Percentiles rank a stretch among this genome's conserved stretches.
Evolutionary conservation across 2,329 filamentous ascomycete genomes (phyloP).

Genomic region (Phialemoniopsis sp.): DNA sequence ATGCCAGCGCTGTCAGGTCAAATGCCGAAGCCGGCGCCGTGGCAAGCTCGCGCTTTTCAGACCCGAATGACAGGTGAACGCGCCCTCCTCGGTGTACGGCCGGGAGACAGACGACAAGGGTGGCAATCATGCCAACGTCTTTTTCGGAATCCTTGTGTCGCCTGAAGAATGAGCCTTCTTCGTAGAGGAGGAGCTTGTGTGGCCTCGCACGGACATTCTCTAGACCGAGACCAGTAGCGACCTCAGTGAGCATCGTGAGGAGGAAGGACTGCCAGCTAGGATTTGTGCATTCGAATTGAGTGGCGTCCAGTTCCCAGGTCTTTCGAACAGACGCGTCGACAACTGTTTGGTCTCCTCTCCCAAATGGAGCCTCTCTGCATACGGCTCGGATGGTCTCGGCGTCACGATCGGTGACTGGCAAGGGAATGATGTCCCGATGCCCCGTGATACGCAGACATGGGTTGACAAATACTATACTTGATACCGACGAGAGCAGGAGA

Average conservation of each 20-base stretch:
- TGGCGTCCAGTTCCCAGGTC: constrained; percentile 30
- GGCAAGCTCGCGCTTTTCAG: constrained; percentile 20
- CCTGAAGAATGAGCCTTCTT: constrained; percentile 40
- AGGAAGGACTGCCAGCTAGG: constrained; percentile 26
- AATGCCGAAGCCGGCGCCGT: constrained; percentile 23
- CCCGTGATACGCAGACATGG: no score
- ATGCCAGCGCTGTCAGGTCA: constrained; percentile 23
- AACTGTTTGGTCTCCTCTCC: constrained; percentile 27
- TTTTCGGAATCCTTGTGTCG: constrained; percentile 40
- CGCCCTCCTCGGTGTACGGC: constrained; percentile 38
- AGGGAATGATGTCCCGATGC: no score
- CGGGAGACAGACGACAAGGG: constrained; percentile 38
- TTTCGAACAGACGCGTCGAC: constrained; percentile 31
- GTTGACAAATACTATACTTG: no score
- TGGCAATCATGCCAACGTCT: constrained; percentile 38
- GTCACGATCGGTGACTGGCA: no score
- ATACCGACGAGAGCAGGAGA: no score
- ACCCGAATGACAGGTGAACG: constrained; percentile 28
- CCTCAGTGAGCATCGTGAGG: constrained; percentile 13
- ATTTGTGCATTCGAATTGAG: constrained; percentile 28
- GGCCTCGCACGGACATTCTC: constrained; percentile 19
- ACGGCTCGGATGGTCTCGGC: no score
- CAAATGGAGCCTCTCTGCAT: constrained; percentile 23
- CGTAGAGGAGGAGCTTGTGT: constrained; percentile 40
- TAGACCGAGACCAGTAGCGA: constrained; percentile 20